Evolutionary conservation across 768 basidiomycete species (phyloP).

Genomic region (Suillus hirtellus): DNA sequence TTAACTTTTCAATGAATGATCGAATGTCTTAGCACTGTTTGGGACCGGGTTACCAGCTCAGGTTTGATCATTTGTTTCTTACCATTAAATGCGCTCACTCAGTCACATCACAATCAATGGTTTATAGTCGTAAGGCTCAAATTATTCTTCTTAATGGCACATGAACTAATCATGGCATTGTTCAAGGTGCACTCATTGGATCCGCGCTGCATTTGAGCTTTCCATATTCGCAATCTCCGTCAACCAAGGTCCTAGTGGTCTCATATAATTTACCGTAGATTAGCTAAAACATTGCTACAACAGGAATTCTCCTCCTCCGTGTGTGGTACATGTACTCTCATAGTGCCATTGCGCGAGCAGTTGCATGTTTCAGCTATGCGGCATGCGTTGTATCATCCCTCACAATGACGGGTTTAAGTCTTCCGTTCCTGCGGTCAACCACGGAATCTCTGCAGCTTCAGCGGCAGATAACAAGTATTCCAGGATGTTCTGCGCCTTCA

Average conservation of each 20-base stretch:
- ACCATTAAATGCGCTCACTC: background rate
- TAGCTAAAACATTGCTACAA: background rate
- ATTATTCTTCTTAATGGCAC: background rate
- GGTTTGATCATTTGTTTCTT: background rate
- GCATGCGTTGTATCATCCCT: conserved; percentile 8
- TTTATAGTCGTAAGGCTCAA: conserved; percentile 3
- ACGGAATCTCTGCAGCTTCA: background rate
- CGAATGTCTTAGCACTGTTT: conserved; percentile 7
- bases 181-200: conserved; percentile 9
- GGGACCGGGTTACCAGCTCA: conserved; percentile 1
- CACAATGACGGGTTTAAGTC: background rate
- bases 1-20: background rate
- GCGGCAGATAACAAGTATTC: background rate
- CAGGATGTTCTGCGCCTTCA: conserved; percentile 11
- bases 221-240: conserved; percentile 11
- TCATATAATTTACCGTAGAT: background rate
- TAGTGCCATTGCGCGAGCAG: background rate
- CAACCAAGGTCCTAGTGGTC: conserved; percentile 11
- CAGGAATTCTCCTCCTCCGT: conserved; percentile 15
- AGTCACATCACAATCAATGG: background rate
- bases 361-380: conserved; percentile 10
- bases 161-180: background rate
- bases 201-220: conserved; percentile 8
- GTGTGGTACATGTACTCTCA: conserved; percentile 17
- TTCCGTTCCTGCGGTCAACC: background rate